Conservation (phyloP, 169 alveolate species). For the Plasmodium relictum region DNA sequence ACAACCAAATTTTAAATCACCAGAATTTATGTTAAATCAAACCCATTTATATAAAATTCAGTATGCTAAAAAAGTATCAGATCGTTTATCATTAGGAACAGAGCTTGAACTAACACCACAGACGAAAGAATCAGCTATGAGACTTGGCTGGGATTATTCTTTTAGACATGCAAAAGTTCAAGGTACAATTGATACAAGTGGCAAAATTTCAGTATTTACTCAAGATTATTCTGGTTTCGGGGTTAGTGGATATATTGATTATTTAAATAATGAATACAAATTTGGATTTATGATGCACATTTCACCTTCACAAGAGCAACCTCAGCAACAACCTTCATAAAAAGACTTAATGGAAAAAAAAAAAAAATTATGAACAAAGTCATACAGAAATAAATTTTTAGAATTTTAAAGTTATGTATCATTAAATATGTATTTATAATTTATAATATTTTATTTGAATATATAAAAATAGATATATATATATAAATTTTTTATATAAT, state of each 20-base stretch:
- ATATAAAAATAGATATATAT: neutral
- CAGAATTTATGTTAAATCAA: constrained; percentile 84
- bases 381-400: neutral
- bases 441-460: constrained; percentile 11
- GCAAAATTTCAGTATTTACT: constrained; percentile 91
- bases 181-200: constrained; percentile 92
- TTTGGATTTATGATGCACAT: constrained; percentile 95
- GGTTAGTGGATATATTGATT: constrained; percentile 92
- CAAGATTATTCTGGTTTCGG: constrained; percentile 92
- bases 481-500: neutral
- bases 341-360: neutral
- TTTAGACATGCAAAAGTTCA: constrained; percentile 94
- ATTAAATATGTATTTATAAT: neutral
- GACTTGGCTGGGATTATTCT: constrained; percentile 92
- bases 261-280: constrained; percentile 89
- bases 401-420: neutral
- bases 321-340: constrained; percentile 8
- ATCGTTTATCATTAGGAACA: constrained; percentile 91
- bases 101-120: constrained; percentile 90
- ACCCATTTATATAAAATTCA: constrained; percentile 85
- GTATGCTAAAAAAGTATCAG: constrained; percentile 87
- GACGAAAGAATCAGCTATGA: constrained; percentile 86
- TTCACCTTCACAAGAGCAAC: constrained; percentile 87
- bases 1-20: constrained; percentile 90
- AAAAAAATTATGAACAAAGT: constrained; percentile 5